phyloP scores from a whole-genome alignment of 2,329 filamentous ascomycete genomes.

The Microdochium paspali region DNA sequence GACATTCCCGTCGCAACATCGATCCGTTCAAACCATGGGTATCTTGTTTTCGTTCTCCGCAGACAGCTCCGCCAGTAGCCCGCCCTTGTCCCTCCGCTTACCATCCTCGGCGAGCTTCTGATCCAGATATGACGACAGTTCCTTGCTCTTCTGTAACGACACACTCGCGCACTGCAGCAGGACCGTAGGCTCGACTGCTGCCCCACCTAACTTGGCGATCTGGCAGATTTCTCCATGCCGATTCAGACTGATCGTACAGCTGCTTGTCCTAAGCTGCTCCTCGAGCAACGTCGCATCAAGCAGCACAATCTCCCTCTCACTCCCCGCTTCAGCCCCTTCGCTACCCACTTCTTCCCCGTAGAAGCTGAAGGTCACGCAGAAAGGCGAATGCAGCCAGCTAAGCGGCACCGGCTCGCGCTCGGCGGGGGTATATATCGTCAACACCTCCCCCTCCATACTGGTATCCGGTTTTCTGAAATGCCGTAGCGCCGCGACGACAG shows the following conservation, averaged over 20 bases:
- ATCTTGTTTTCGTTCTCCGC: slow-evolving; percentile 62
- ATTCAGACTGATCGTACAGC: slow-evolving; percentile 78
- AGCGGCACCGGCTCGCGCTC: slow-evolving; percentile 87
- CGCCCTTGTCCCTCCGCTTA: slow-evolving; percentile 68
- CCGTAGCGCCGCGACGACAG: slow-evolving; percentile 76
- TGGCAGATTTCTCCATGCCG: slow-evolving; percentile 85
- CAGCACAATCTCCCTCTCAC: slow-evolving; percentile 46
- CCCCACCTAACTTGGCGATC: slow-evolving; percentile 81
- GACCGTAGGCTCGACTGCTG: slow-evolving; percentile 67
- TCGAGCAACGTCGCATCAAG: slow-evolving; percentile 66
- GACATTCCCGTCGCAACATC: not conserved
- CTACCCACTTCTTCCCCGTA: slow-evolving; percentile 57
- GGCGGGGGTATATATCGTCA: slow-evolving; percentile 74
- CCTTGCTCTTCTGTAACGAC: slow-evolving; percentile 71
- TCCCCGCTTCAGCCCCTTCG: not conserved
- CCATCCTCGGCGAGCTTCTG: slow-evolving; percentile 66
- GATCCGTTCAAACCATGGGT: slow-evolving; percentile 15
- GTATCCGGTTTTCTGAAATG: slow-evolving; percentile 91
- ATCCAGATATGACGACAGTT: slow-evolving; percentile 67
- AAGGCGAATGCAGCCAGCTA: slow-evolving; percentile 83
- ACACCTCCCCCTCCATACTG: slow-evolving; percentile 70
- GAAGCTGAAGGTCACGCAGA: slow-evolving; percentile 84
- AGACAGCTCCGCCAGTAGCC: slow-evolving; percentile 65
- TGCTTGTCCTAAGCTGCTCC: slow-evolving; percentile 65
- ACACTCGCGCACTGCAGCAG: slow-evolving; percentile 68